A percentile compares a stretch with the other conserved stretches of the same genome.
Evolutionary conservation across 257 asterid genomes (phyloP).

Genomic region (Solanum sitiens): DNA sequence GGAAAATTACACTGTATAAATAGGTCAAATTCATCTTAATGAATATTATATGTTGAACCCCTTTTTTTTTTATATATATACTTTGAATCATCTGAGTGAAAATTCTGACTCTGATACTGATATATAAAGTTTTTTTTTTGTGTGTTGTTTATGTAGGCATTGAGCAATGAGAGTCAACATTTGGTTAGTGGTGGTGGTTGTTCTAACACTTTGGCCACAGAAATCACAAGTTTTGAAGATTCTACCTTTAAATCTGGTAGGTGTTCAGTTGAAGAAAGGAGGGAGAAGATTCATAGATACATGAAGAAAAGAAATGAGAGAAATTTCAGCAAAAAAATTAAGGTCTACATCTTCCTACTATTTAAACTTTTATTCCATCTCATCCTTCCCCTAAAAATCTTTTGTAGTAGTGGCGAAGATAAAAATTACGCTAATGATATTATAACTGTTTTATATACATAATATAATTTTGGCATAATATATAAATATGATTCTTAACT

Average conservation of each 20-base stretch:
- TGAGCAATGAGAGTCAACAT: constrained; percentile 56
- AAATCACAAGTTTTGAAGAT: constrained; percentile 76
- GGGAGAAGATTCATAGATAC: constrained; percentile 73
- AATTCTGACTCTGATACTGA: neutral
- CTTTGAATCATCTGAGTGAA: neutral
- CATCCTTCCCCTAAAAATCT: neutral
- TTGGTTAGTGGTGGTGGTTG: constrained; percentile 39
- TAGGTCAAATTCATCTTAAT: neutral
- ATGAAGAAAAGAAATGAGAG: constrained; percentile 84
- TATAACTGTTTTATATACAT: no score
- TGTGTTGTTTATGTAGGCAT: constrained; percentile 20
- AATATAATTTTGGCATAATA: no score
- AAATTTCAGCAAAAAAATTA: constrained; percentile 89
- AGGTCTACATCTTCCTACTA: constrained; percentile 26
- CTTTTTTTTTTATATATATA: neutral
- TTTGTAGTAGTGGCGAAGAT: neutral
- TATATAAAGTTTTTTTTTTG: neutral
- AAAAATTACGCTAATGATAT: neutral
- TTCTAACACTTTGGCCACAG: constrained; percentile 51
- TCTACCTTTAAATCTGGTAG: constrained; percentile 54
- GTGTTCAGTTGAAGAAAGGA: constrained; percentile 75
- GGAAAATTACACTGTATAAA: no score
- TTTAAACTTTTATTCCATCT: neutral
- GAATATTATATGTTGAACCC: neutral
- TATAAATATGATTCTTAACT: no score